These are phyloP conservation scores for Blechomonas ayalai DNA, from an alignment of 208 protist species.

Conservation along the genomic window DNA sequence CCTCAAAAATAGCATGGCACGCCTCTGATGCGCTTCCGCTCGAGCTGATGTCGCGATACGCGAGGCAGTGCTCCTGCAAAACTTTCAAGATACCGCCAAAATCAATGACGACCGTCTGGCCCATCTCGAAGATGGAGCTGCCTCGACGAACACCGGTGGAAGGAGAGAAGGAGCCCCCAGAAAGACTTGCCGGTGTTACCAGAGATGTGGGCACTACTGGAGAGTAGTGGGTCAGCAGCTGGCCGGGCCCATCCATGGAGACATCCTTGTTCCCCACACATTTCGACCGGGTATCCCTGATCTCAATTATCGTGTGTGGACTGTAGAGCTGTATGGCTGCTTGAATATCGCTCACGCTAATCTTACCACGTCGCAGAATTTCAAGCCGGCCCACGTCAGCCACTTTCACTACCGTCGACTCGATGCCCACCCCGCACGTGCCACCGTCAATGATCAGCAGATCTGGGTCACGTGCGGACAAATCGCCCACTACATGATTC, in stretches of 20 bases:
- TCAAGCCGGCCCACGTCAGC: conserved; percentile 41
- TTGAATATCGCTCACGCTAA: conserved; percentile 65
- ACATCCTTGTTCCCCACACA: conserved; percentile 14
- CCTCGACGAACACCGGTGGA: conserved; percentile 25
- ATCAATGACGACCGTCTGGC: conserved; percentile 58
- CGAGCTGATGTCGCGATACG: conserved; percentile 62
- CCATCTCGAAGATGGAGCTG: conserved; percentile 11
- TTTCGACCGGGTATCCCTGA: conserved; percentile 60
- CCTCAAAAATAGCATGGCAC: conserved; percentile 75
- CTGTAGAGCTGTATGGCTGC: conserved; percentile 27
- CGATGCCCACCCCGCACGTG: conserved; percentile 84
- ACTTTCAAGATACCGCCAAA: conserved; percentile 43
- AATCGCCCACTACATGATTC: conserved; percentile 86
- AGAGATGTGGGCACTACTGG: conserved; percentile 67
- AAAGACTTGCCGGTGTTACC: conserved; percentile 53
- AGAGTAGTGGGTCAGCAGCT: conserved; percentile 90
- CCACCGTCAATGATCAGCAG: conserved; percentile 86
- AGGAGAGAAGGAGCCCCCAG: neutral
- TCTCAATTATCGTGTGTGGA: conserved; percentile 34
- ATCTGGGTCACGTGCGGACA: conserved; percentile 65
- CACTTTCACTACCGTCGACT: conserved; percentile 90
- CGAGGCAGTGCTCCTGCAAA: conserved; percentile 29
- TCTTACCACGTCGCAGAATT: conserved; percentile 73
- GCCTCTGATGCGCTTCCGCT: conserved; percentile 50
- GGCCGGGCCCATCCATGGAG: conserved; percentile 85